phyloP scores from a whole-genome alignment of 148 eudicot genomes.

The Fagopyrum homotropicum region DNA sequence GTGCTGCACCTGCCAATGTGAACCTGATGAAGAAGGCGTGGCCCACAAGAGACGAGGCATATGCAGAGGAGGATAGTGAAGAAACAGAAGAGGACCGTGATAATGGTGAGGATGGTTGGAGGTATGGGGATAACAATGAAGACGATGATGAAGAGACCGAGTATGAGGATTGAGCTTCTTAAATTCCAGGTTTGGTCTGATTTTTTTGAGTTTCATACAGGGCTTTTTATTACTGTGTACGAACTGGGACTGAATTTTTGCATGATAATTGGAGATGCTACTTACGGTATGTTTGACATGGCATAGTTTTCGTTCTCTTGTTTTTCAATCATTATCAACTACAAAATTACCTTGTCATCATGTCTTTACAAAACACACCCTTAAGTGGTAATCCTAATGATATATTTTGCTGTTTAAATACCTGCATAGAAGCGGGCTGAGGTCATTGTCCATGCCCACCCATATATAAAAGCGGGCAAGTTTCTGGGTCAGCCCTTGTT shows the following conservation, averaged over 20 bases:
- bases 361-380: no score
- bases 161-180: constrained; percentile 49
- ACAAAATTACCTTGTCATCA: no score
- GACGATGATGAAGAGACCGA: constrained; percentile 96
- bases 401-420: no score
- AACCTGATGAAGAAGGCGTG: constrained; percentile 52
- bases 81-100: constrained; percentile 93
- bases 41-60: constrained; percentile 56
- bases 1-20: constrained; percentile 35
- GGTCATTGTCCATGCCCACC: no score
- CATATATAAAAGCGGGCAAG: no score
- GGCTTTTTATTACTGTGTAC: neutral
- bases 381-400: no score
- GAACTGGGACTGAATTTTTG: neutral
- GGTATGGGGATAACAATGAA: constrained; percentile 57
- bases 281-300: neutral
- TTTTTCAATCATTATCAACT: no score
- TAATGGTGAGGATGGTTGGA: constrained; percentile 68
- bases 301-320: neutral
- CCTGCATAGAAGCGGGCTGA: no score
- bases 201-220: constrained; percentile 4
- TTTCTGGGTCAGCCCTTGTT: no score
- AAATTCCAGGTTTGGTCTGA: neutral
- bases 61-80: constrained; percentile 90
- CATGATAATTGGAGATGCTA: constrained; percentile 7